Conservation (phyloP, 2,329 filamentous ascomycete species). For the Neofusicoccum parvum region DNA sequence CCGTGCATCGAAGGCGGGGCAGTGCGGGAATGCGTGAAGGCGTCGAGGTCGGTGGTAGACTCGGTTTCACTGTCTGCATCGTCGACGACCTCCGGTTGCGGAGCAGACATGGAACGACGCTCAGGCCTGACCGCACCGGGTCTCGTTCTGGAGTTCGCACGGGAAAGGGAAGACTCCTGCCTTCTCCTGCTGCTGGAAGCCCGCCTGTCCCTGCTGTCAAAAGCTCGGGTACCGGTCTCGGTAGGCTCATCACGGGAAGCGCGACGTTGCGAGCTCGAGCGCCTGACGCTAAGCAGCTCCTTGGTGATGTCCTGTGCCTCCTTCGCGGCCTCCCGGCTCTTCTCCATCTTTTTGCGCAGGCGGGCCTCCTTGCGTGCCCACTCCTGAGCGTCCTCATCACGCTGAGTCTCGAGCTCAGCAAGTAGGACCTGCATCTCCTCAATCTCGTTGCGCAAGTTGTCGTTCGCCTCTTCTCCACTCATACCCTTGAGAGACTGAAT, state of each 20-base stretch:
- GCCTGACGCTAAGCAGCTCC: constrained; percentile 32
- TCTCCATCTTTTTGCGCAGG: constrained; percentile 37
- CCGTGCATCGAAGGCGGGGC: constrained; percentile 28
- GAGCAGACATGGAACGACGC: constrained; percentile 21
- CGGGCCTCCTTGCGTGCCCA: constrained; percentile 37
- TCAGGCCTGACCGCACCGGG: neutral
- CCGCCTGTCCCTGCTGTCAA: constrained; percentile 7
- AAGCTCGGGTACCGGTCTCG: neutral
- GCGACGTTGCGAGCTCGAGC: constrained; percentile 29
- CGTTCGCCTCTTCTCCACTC: constrained; percentile 41
- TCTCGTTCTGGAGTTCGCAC: constrained; percentile 20
- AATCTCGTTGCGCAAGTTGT: constrained; percentile 44
- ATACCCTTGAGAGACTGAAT: constrained; percentile 41
- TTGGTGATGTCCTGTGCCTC: constrained; percentile 35
- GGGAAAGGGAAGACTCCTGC: neutral
- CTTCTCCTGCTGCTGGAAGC: constrained; percentile 1
- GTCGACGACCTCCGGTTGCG: constrained; percentile 17
- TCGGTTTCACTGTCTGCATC: constrained; percentile 37
- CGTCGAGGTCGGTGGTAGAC: constrained; percentile 41
- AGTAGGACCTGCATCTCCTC: constrained; percentile 43
- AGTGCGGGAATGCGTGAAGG: constrained; percentile 10
- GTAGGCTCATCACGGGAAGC: neutral
- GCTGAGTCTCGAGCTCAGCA: constrained; percentile 36
- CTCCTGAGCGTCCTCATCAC: constrained; percentile 36
- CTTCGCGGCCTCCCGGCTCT: constrained; percentile 32